A percentile compares a stretch with the other conserved stretches of the same genome.
phyloP scores from a whole-genome alignment of 1,139 yeast genomes.

The Arxiozyma telluris region DNA sequence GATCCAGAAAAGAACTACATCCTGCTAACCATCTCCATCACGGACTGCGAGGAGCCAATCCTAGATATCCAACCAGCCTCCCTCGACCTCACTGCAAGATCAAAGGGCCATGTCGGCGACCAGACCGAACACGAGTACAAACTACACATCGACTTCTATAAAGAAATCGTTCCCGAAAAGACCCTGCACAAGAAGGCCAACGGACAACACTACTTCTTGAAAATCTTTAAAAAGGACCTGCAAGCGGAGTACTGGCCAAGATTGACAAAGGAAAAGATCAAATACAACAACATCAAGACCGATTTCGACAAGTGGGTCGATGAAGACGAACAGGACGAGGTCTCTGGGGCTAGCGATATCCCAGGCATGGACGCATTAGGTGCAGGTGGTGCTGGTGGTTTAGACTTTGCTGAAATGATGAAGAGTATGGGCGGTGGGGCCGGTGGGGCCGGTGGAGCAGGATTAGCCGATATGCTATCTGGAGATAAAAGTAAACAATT shows the following conservation, averaged over 20 bases:
- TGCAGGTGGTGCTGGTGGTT: slow-evolving; percentile 27
- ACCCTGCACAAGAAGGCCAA: slow-evolving; percentile 60
- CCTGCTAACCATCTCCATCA: slow-evolving; percentile 63
- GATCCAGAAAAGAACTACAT: slow-evolving; percentile 68
- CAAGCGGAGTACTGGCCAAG: slow-evolving; percentile 87
- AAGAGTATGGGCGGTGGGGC: slow-evolving; percentile 32
- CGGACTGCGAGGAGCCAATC: slow-evolving; percentile 58
- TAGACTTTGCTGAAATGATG: slow-evolving; percentile 4
- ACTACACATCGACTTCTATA: slow-evolving; percentile 60
- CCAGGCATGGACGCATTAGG: slow-evolving; percentile 28
- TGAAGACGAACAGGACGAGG: slow-evolving; percentile 82
- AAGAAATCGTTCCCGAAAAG: slow-evolving; percentile 58
- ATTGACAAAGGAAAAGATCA: slow-evolving; percentile 65
- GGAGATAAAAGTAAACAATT: slow-evolving; percentile 16
- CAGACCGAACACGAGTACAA: slow-evolving; percentile 41
- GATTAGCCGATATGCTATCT: slow-evolving; percentile 24
- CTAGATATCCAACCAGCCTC: slow-evolving; percentile 52
- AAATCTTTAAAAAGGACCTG: slow-evolving; percentile 59
- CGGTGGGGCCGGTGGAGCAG: slow-evolving; percentile 31
- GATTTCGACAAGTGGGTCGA: slow-evolving; percentile 97
- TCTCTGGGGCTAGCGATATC: slow-evolving; percentile 39
- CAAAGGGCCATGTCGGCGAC: slow-evolving; percentile 44
- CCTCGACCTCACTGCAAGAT: slow-evolving; percentile 41
- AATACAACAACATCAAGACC: slow-evolving; percentile 70
- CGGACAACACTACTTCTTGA: slow-evolving; percentile 52